A percentile compares a stretch with the other conserved stretches of the same genome.
These are phyloP conservation scores for Proliferodiscus dingleyae DNA, from an alignment of 2,329 filamentous ascomycete genomes.

Conservation along the genomic window DNA sequence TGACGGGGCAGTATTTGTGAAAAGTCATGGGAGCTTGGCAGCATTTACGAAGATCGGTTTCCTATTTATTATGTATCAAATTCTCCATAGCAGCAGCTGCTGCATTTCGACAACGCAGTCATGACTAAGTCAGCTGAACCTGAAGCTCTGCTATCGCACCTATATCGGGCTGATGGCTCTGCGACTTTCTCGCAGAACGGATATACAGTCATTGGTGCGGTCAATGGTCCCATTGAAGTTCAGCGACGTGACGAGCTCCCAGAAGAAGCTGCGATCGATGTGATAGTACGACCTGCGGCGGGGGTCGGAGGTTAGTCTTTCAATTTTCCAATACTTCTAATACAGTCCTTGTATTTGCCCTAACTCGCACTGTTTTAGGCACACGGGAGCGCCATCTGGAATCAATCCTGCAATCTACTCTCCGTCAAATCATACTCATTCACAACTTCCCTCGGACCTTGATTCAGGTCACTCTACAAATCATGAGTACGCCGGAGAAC, in stretches of 20 bases:
- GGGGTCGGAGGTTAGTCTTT: slow-evolving; percentile 70
- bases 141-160: slow-evolving; percentile 43
- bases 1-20: not conserved
- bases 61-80: not conserved
- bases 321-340: slow-evolving; percentile 1
- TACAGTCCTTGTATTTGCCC: slow-evolving; percentile 2
- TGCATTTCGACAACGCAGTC: not conserved
- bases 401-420: slow-evolving; percentile 63
- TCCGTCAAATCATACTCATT: slow-evolving; percentile 70
- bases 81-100: not conserved
- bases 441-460: slow-evolving; percentile 71
- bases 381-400: slow-evolving; percentile 80
- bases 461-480: slow-evolving; percentile 77
- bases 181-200: slow-evolving; percentile 70
- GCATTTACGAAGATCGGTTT: not conserved
- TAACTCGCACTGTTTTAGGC: slow-evolving; percentile 34
- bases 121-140: slow-evolving; percentile 47
- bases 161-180: slow-evolving; percentile 74
- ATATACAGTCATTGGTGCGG: slow-evolving; percentile 76
- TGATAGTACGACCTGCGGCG: slow-evolving; percentile 79
- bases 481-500: slow-evolving; percentile 64
- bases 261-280: slow-evolving; percentile 85
- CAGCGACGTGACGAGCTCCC: slow-evolving; percentile 83
- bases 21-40: not conserved
- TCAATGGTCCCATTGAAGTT: slow-evolving; percentile 91